Evolutionary conservation across 148 eudicot genomes (phyloP).

Genomic region (Limonium bicolor): DNA sequence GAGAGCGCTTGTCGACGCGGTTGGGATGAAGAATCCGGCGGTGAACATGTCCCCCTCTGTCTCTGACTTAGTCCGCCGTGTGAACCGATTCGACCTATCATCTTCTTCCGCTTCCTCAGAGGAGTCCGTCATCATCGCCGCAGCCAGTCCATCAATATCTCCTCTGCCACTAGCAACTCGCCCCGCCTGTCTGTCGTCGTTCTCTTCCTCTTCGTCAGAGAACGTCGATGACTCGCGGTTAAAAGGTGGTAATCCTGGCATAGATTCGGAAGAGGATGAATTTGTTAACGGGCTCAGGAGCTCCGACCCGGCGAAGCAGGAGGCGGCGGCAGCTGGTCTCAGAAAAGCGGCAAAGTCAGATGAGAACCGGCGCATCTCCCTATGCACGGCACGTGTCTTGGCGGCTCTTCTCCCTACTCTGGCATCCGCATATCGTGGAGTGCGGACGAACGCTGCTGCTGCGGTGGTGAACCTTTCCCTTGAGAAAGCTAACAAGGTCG

Average conservation of each 20-base stretch:
- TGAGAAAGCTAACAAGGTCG: slow-evolving; percentile 50
- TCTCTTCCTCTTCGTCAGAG: slow-evolving; percentile 45
- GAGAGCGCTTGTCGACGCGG: slow-evolving; percentile 36
- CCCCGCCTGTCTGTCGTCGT: slow-evolving; percentile 49
- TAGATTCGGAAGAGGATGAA: slow-evolving; percentile 26
- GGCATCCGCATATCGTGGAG: slow-evolving; percentile 1
- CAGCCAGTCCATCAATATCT: slow-evolving; percentile 24
- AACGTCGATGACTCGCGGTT: slow-evolving; percentile 12
- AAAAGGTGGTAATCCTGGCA: slow-evolving; percentile 5
- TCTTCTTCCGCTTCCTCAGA: slow-evolving; percentile 28
- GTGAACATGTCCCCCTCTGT: slow-evolving; percentile 34
- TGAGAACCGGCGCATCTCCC: slow-evolving; percentile 29
- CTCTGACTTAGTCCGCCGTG: slow-evolving; percentile 44
- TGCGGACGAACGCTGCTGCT: slow-evolving; percentile 66
- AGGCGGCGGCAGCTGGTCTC: slow-evolving; percentile 24
- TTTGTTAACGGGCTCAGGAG: slow-evolving; percentile 28
- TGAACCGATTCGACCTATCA: slow-evolving; percentile 25
- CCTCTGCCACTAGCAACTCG: slow-evolving; percentile 56
- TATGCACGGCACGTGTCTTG: slow-evolving; percentile 33
- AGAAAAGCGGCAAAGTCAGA: slow-evolving; percentile 42
- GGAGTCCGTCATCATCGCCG: slow-evolving; percentile 61
- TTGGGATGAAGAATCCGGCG: slow-evolving; percentile 28
- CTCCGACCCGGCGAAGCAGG: slow-evolving; percentile 44
- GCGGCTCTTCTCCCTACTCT: neutral
- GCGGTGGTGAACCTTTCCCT: slow-evolving; percentile 67